phyloP scores from a whole-genome alignment of 805 yeast species.

The Scheffersomyces ergatensis region DNA sequence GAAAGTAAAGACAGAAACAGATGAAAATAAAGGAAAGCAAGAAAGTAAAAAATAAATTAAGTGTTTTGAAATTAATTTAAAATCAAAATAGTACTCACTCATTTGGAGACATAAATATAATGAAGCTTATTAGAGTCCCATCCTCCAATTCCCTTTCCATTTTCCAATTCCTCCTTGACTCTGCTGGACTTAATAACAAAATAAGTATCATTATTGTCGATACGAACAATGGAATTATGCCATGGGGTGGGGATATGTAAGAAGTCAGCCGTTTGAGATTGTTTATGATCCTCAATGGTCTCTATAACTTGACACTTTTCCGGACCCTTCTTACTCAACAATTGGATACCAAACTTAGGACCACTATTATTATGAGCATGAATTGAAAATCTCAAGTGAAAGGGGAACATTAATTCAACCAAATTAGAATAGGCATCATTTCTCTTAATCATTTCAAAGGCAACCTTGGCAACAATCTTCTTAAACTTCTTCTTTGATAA shows the following conservation, averaged over 20 bases:
- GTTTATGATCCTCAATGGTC: constrained; percentile 37
- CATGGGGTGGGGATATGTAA: constrained; percentile 67
- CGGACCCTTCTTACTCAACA: constrained; percentile 42
- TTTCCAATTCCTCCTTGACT: constrained; percentile 14
- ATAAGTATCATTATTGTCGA: constrained; percentile 29
- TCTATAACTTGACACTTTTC: constrained; percentile 46
- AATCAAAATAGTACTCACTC: too few species aligned
- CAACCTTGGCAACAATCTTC: constrained; percentile 49
- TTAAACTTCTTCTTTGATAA: constrained; percentile 49
- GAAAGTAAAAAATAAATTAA: too few species aligned
- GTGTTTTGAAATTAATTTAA: too few species aligned
- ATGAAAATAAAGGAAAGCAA: too few species aligned
- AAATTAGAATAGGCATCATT: constrained; percentile 65
- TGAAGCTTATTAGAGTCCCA: constrained; percentile 17
- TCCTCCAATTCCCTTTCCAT: constrained; percentile 16
- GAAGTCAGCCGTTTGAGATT: constrained; percentile 47
- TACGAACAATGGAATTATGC: constrained; percentile 54
- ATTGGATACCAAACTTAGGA: constrained; percentile 57
- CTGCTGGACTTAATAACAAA: constrained; percentile 22
- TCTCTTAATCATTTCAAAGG: constrained; percentile 63
- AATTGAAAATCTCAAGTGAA: constrained; percentile 57
- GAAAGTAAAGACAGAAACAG: too few species aligned
- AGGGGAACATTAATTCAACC: constrained; percentile 58
- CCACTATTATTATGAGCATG: constrained; percentile 61
- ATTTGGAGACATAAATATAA: constrained; percentile 5